Base-by-base conservation (phyloP, 2,329 filamentous ascomycete genomes). In the Pseudomassariella vexata region DNA sequence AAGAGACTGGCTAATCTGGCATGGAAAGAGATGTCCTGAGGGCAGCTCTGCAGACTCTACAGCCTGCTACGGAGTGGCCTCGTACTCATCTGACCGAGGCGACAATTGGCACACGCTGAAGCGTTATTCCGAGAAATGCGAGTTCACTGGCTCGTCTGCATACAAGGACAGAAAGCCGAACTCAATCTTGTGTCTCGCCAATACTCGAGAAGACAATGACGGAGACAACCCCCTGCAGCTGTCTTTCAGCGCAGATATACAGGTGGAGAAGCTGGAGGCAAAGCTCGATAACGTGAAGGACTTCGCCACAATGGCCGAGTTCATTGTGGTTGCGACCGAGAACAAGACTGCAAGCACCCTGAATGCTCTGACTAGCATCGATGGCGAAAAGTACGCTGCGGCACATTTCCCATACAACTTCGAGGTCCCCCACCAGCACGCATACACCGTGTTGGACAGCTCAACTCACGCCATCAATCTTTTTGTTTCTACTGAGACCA, bases 241-340 rank as follows among this genome's bases (percentile, higher is more conserved):
- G 19, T 58, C 88, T 11, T 82, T 83, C 24, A 95, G 83, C 55
- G 70, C 85, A 25, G 79, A 94, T 48, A 87, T 82, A 60, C 94
- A 94, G 50, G 62, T 66, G 9, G 72, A 80, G 32, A 70, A 77
- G 40, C 72, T 79, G 46, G 64, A 66, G 10, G 65, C 76, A 15
- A 70, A 77, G 37, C 79, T 83, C 52, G 69, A 75, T 16, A 73
- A 89, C 38, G 83, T 95, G 24, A 77, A 82, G 46, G 82, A 83
- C 45, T 96, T 94, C 58, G 90, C 88, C 3, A 94, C 84, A 5
- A 96, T 95, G 90, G 82, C 84, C 23, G 92, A 98, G 55, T 98
- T 95, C 56, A 92, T 98, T 49, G 77, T 98, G 23, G 82, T 95
- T 30, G 89, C 89, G 2, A 80, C 82, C 5, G 72, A 82, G 37